Percentiles rank a stretch among this genome's conserved stretches.
Evolutionary conservation across 2,329 filamentous ascomycete genomes (phyloP).

Genomic region (Exophiala sp.): DNA sequence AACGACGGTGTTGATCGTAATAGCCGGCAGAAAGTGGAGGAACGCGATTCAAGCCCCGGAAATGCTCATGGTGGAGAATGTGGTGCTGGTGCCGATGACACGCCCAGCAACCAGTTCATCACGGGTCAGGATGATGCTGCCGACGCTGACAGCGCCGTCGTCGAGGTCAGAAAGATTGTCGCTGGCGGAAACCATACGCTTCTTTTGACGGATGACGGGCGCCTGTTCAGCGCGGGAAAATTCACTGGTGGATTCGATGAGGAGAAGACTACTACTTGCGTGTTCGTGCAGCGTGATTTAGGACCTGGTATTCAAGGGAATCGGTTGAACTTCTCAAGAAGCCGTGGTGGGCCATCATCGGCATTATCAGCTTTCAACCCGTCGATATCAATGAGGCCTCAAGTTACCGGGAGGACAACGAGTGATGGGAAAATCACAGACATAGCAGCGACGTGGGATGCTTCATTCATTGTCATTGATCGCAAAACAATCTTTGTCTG

Average conservation of each 20-base stretch:
- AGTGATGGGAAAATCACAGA: slow-evolving; percentile 32
- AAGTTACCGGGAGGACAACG: no score
- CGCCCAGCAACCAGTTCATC: no score
- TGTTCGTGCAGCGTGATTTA: slow-evolving; percentile 5
- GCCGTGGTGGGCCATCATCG: no score
- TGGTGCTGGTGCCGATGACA: no score
- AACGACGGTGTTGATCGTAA: no score
- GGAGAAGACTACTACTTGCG: slow-evolving; percentile 6
- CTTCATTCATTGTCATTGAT: slow-evolving; percentile 54
- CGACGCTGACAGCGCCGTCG: no score
- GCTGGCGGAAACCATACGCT: slow-evolving; percentile 86
- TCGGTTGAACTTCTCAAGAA: no score
- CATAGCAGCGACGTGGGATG: slow-evolving; percentile 73
- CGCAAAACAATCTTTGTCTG: slow-evolving; percentile 53
- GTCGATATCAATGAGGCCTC: not conserved
- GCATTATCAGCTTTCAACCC: not conserved
- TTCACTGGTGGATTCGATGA: slow-evolving; percentile 39
- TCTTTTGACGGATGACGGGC: slow-evolving; percentile 55
- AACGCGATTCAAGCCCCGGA: no score
- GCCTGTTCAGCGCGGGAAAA: slow-evolving; percentile 59
- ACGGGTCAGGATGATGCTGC: no score
- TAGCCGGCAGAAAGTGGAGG: no score
- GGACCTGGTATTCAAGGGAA: no score
- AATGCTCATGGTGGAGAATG: no score
- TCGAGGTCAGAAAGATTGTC: slow-evolving; percentile 40